Percentiles rank a stretch among this genome's conserved stretches.
These are phyloP conservation scores for Rubia yunnanensis DNA, from an alignment of 257 asterid genomes.

Conservation along the genomic window DNA sequence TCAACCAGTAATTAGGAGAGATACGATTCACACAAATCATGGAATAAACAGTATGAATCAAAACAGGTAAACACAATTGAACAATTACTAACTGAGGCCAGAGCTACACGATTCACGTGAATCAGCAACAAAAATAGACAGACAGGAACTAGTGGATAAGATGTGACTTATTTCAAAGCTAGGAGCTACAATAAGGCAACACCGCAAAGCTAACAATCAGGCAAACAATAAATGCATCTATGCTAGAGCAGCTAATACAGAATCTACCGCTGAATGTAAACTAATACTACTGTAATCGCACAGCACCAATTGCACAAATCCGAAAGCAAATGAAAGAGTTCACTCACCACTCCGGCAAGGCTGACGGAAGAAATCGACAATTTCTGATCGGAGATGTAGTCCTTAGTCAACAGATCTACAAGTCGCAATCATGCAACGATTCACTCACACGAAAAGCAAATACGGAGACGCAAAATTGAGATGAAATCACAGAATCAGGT, in stretches of 20 bases:
- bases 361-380: conserved; percentile 67
- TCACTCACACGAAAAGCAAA: background rate
- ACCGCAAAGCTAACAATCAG: background rate
- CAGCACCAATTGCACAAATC: background rate
- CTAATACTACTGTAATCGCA: background rate
- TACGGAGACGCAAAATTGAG: background rate
- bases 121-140: background rate
- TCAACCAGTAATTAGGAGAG: too few relatives aligned
- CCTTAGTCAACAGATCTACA: conserved; percentile 88
- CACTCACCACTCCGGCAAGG: conserved; percentile 73
- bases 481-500: background rate
- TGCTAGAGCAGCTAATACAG: background rate
- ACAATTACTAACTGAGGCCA: background rate
- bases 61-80: background rate
- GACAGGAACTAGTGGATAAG: too few relatives aligned
- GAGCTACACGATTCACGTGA: background rate
- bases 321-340: conserved; percentile 3
- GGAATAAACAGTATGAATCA: background rate
- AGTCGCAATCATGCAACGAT: background rate
- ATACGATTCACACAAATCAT: background rate
- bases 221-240: background rate
- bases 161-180: background rate
- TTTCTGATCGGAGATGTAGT: conserved; percentile 81
- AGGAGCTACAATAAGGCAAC: background rate
- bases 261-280: background rate